These are phyloP conservation scores for Meyerozyma athensensis DNA, from an alignment of 1,139 yeast species.

Conservation along the genomic window DNA sequence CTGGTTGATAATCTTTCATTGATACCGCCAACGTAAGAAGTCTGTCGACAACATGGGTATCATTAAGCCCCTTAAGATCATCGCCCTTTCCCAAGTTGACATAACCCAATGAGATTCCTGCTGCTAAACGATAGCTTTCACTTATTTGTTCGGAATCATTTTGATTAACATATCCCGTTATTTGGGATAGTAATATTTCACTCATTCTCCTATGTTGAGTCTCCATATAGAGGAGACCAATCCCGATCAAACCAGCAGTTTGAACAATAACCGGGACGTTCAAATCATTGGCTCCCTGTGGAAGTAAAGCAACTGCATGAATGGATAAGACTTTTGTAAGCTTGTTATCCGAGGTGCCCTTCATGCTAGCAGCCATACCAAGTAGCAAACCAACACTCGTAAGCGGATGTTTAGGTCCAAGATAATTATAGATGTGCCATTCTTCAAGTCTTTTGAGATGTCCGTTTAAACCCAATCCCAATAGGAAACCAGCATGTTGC, in stretches of 20 bases:
- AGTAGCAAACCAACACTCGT: conserved; percentile 83
- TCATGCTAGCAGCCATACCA: conserved; percentile 89
- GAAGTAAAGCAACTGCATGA: conserved; percentile 87
- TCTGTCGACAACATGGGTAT: conserved; percentile 65
- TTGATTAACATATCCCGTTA: conserved; percentile 51
- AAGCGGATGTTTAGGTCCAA: conserved; percentile 83
- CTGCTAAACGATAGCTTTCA: conserved; percentile 84
- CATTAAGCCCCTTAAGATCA: conserved; percentile 57
- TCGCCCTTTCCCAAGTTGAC: conserved; percentile 81
- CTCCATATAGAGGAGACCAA: conserved; percentile 76
- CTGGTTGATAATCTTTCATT: conserved; percentile 65
- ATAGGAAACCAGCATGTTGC: conserved; percentile 91
- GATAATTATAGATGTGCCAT: conserved; percentile 93
- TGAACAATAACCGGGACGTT: conserved; percentile 83
- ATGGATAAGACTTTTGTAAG: conserved; percentile 88
- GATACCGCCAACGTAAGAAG: conserved; percentile 58
- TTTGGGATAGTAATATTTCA: conserved; percentile 67
- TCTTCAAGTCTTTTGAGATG: conserved; percentile 81
- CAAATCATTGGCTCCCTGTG: conserved; percentile 85
- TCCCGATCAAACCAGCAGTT: conserved; percentile 86
- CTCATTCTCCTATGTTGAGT: conserved; percentile 87
- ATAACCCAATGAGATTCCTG: conserved; percentile 84
- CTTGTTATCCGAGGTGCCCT: conserved; percentile 81
- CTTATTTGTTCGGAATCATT: conserved; percentile 55
- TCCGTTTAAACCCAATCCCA: conserved; percentile 90